Percentiles rank a stretch among this genome's conserved stretches.
These are phyloP conservation scores for Medicago arabica DNA, from an alignment of 306 rosid species.

Conservation along the genomic window DNA sequence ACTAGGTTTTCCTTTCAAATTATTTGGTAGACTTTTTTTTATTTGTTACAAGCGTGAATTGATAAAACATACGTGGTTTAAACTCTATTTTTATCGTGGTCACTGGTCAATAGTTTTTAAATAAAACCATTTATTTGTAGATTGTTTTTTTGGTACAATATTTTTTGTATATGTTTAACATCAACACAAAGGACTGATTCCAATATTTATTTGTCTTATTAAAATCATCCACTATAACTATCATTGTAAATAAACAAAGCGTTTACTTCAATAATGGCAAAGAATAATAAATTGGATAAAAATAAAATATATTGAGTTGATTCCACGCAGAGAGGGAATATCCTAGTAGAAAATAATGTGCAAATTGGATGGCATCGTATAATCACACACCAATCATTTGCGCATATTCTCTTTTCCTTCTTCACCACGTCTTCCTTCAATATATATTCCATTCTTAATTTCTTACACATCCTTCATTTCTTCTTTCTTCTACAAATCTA, in stretches of 20 bases:
- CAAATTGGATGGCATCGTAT: conserved; percentile 38
- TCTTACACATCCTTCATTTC: background rate
- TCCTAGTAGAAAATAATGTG: conserved; percentile 42
- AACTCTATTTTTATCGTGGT: background rate
- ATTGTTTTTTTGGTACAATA: background rate
- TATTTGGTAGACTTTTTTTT: no score
- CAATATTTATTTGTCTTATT: conserved; percentile 23
- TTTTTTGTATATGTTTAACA: background rate
- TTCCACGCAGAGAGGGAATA: conserved; percentile 52
- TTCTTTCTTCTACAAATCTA: background rate
- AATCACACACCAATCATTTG: conserved; percentile 35
- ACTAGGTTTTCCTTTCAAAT: no score
- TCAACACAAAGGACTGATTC: conserved; percentile 4
- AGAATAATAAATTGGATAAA: conserved; percentile 32
- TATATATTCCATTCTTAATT: background rate
- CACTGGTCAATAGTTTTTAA: background rate
- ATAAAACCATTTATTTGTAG: background rate
- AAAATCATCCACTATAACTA: conserved; percentile 32
- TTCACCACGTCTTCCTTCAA: conserved; percentile 13
- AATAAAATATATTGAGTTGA: conserved; percentile 29
- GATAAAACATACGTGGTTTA: background rate
- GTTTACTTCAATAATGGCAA: conserved; percentile 40
- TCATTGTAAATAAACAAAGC: conserved; percentile 38
- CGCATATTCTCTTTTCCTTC: conserved; percentile 13
- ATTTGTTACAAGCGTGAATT: background rate